These are phyloP conservation scores for Phytophthora agathidicida DNA, from an alignment of 352 stramenopile genomes.

Conservation along the genomic window DNA sequence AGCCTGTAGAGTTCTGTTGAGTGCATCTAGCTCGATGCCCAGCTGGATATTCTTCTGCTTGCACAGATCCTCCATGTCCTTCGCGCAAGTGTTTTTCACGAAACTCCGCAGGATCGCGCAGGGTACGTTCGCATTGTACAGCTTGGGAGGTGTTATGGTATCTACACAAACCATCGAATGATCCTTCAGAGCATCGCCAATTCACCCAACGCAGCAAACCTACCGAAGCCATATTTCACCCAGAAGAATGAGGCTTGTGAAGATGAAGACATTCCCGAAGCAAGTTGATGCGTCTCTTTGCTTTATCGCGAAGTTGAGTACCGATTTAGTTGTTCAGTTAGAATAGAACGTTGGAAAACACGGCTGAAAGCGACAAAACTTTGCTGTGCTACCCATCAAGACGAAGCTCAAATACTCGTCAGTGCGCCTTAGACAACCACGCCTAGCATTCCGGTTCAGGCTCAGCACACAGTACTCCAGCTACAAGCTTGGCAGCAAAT, in stretches of 20 bases:
- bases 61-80: slow-evolving; percentile 75
- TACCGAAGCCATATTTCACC: slow-evolving; percentile 87
- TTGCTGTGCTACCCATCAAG: no score
- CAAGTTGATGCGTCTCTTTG: slow-evolving; percentile 5
- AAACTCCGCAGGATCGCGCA: slow-evolving; percentile 77
- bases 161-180: slow-evolving; percentile 11
- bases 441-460: slow-evolving; percentile 15
- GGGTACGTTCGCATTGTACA: slow-evolving; percentile 83
- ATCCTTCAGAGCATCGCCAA: neutral
- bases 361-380: no score
- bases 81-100: slow-evolving; percentile 64
- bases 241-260: slow-evolving; percentile 58
- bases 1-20: slow-evolving; percentile 42
- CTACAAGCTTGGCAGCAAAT: slow-evolving; percentile 24
- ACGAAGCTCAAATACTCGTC: no score
- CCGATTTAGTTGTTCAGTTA: no score
- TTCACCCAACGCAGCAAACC: slow-evolving; percentile 2
- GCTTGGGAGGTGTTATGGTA: slow-evolving; percentile 64
- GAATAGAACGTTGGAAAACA: no score
- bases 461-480: slow-evolving; percentile 3
- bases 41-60: slow-evolving; percentile 81
- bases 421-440: no score
- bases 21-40: slow-evolving; percentile 72
- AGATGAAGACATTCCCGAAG: slow-evolving; percentile 13
- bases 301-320: slow-evolving; percentile 1